phyloP scores from a whole-genome alignment of 2,329 filamentous ascomycete genomes.

The Cladophialophora chaetospira region DNA sequence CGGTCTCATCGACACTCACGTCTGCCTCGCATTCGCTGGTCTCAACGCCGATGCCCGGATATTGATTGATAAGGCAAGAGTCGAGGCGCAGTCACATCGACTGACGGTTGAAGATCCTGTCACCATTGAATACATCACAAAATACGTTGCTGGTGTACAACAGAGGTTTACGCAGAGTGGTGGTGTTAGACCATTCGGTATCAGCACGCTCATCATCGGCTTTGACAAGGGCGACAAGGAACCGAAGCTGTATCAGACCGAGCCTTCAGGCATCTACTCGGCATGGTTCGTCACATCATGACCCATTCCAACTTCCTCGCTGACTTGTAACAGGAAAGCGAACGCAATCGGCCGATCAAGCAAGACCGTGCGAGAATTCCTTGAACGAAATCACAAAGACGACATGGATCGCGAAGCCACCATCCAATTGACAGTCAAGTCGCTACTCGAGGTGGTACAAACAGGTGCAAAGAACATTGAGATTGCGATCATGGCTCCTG shows the following conservation, averaged over 20 bases:
- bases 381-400: conserved; percentile 98
- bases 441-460: conserved; percentile 94
- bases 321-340: conserved; percentile 73
- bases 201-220: conserved; percentile 97
- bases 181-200: conserved; percentile 97
- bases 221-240: conserved; percentile 91
- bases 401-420: conserved; percentile 96
- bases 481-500: conserved; percentile 96
- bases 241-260: conserved; percentile 93
- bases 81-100: conserved; percentile 96
- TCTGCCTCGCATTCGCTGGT: conserved; percentile 94
- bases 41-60: conserved; percentile 98
- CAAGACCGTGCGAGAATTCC: conserved; percentile 98
- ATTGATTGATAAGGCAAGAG: conserved; percentile 93
- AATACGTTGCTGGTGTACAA: conserved; percentile 96
- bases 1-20: conserved; percentile 90
- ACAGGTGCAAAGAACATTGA: conserved; percentile 99
- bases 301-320: too few relatives aligned
- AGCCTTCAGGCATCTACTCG: conserved; percentile 99
- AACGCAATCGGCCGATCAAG: conserved; percentile 97
- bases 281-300: conserved; percentile 92
- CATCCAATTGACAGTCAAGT: conserved; percentile 97
- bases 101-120: conserved; percentile 96
- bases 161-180: conserved; percentile 99
- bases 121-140: conserved; percentile 98